Evolutionary conservation across 495 filamentous ascomycete genomes (phyloP), one percentile per base, ranked within the genome.

Genomic region (Aspergillus bertholletiae): DNA sequence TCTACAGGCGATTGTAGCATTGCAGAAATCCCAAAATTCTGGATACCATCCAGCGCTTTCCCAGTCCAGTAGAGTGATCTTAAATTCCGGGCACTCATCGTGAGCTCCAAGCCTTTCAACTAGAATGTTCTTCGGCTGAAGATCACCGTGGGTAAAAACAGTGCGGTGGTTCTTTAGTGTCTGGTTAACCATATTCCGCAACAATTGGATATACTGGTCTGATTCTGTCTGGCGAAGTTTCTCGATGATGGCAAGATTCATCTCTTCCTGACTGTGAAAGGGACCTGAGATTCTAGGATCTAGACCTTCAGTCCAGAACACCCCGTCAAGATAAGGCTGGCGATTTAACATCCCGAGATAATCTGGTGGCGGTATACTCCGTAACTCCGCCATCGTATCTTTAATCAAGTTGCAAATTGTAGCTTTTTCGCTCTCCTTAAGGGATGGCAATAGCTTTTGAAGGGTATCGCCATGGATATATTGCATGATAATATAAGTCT

Each of bases 31-130:
- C 78, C 77, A 79, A 59, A 70, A 79, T 23, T 70, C 62, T 5
- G 76, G 73, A 62, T 74, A 80, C 71, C 72, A 83, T 7, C 76
- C 75, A 22, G 75, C 58, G 9, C 60, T 51, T 61, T 78, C 75
- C 77, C 76, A 80, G 60, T 80, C 75, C 39, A 80, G 51, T 51
- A 83, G 64, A 26, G 66, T 74, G 4, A 71, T 62, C 23, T 63
- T 58, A 30, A 58, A 64, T 13, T 57, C 41, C 21, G 44, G 45
- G 21, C 52, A 18, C 32, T 59, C 66, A 39, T 66, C 63, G 18
- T 56, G 27, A 9, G 3, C 6, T 5, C 6, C 7, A 2, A 3
- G n/a, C 26, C 46, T 22, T 41, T 37, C 46, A 39, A 68, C 65
- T 43, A 70, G 61, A 45, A 68, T 64, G 45, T 72, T 72, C 52